A percentile compares a stretch with the other conserved stretches of the same genome.
These are phyloP conservation scores for Erodium moschatum DNA, from an alignment of 441 rosid species.

Conservation along the genomic window DNA sequence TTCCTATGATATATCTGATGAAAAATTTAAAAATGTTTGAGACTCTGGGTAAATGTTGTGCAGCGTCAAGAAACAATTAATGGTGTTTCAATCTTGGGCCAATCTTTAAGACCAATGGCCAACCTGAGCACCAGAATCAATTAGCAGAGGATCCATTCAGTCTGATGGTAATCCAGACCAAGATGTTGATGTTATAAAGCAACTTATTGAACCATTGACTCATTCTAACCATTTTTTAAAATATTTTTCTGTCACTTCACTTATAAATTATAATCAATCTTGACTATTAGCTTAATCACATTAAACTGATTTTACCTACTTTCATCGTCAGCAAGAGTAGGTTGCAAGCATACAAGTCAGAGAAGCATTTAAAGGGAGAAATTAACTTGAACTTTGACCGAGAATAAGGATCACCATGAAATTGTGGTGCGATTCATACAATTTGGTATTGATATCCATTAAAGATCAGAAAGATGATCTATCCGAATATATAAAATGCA, in stretches of 20 bases:
- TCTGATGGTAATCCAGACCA: not conserved
- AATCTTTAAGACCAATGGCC: too few relatives aligned
- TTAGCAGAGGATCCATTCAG: not conserved
- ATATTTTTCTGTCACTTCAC: not conserved
- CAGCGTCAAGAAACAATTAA: not conserved
- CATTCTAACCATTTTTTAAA: not conserved
- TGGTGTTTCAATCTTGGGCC: not conserved
- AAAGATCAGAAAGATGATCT: not conserved
- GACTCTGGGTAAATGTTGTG: not conserved
- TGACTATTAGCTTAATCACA: not conserved
- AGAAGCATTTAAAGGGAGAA: not conserved
- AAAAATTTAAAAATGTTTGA: not conserved
- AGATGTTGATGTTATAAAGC: not conserved
- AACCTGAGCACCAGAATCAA: not conserved
- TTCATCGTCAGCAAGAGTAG: not conserved
- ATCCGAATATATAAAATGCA: conserved; percentile 1
- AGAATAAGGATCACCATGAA: too few relatives aligned
- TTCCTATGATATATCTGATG: conserved; percentile 4
- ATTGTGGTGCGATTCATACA: too few relatives aligned
- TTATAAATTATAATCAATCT: not conserved
- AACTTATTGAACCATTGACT: conserved; percentile 1
- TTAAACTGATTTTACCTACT: not conserved
- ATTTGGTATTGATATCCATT: not conserved
- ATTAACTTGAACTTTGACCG: not conserved
- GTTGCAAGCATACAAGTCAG: not conserved